Evolutionary conservation across 768 basidiomycete species (phyloP).

Genomic region (Stropharia rugosoannulata): DNA sequence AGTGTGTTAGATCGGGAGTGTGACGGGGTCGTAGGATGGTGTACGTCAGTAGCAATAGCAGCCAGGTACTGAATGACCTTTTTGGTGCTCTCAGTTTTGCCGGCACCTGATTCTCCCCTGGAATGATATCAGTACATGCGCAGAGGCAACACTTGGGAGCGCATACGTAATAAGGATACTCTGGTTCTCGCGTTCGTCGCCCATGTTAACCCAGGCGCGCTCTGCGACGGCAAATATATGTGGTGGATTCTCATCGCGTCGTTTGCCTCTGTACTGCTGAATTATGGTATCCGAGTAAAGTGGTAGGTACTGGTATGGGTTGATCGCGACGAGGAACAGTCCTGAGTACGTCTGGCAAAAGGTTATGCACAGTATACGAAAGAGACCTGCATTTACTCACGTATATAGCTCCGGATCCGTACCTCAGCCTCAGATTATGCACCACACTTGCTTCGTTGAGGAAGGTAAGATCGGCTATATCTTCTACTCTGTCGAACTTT

Average conservation of each 20-base stretch:
- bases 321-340: constrained; percentile 96
- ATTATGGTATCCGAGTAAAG: constrained; percentile 88
- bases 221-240: constrained; percentile 98
- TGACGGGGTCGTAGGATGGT: constrained; percentile 51
- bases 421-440: constrained; percentile 92
- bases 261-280: constrained; percentile 86
- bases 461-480: constrained; percentile 97
- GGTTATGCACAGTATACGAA: not conserved
- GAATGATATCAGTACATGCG: not conserved
- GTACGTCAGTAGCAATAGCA: constrained; percentile 86
- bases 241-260: constrained; percentile 90
- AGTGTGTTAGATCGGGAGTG: constrained; percentile 71
- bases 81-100: constrained; percentile 99
- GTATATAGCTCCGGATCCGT: constrained; percentile 90
- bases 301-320: constrained; percentile 91
- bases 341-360: constrained; percentile 82
- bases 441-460: constrained; percentile 98
- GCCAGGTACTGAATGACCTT: constrained; percentile 99
- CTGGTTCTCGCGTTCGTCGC: constrained; percentile 95
- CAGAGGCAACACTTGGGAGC: not conserved
- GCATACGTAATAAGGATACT: constrained; percentile 97
- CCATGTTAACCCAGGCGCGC: constrained; percentile 98
- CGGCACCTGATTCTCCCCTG: constrained; percentile 98
- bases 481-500: constrained; percentile 96
- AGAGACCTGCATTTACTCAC: constrained; percentile 44